Percentiles rank a stretch among this genome's conserved stretches.
These are phyloP conservation scores for Plasmodium vivax DNA, from an alignment of 169 alveolate species.

Conservation along the genomic window DNA sequence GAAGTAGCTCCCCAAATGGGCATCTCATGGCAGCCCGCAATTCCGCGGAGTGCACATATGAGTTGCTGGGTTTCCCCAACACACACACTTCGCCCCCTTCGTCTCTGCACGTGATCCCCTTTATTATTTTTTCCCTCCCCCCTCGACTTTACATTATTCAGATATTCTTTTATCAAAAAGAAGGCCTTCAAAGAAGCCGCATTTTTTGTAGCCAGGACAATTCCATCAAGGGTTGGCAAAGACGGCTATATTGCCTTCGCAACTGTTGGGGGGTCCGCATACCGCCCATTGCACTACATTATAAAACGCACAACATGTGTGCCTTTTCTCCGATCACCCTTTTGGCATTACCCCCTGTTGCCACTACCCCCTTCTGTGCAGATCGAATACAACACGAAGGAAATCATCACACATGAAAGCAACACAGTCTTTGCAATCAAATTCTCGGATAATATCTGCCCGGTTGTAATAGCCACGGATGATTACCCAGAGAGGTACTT, in stretches of 20 bases:
- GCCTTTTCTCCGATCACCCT: neutral
- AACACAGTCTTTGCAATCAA: constrained; percentile 67
- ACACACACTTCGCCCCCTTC: neutral
- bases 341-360: neutral
- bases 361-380: neutral
- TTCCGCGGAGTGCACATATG: neutral
- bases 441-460: constrained; percentile 57
- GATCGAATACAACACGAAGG: constrained; percentile 71
- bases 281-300: neutral
- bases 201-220: constrained; percentile 69
- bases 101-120: neutral
- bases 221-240: constrained; percentile 74
- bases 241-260: neutral
- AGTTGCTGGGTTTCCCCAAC: neutral
- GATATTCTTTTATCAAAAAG: constrained; percentile 71
- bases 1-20: neutral
- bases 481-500: constrained; percentile 71
- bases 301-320: neutral
- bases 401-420: constrained; percentile 70
- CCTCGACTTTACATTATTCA: neutral
- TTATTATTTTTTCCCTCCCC: neutral
- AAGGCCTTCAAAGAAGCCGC: constrained; percentile 75
- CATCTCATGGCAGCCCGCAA: neutral
- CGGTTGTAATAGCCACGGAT: constrained; percentile 68
- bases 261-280: neutral